Conservation (phyloP, 805 yeast species). For the Kluyveromyces lactis region DNA sequence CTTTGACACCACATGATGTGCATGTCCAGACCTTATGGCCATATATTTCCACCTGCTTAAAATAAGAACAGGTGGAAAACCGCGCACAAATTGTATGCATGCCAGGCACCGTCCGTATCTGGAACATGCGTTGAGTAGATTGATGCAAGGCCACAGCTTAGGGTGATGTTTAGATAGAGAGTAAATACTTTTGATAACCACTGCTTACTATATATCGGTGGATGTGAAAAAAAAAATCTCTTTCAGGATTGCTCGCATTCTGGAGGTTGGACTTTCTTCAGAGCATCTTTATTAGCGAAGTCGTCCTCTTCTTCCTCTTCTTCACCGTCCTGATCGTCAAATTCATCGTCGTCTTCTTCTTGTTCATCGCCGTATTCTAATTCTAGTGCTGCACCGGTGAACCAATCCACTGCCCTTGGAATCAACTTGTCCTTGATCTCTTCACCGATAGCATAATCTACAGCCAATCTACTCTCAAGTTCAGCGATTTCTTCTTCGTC, state of each 20-base stretch:
- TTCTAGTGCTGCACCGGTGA: slow-evolving; percentile 92
- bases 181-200: too few species aligned
- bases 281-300: slow-evolving; percentile 33
- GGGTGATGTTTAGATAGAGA: too few species aligned
- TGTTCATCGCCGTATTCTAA: slow-evolving; percentile 55
- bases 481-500: slow-evolving; percentile 65
- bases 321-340: slow-evolving; percentile 56
- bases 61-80: too few species aligned
- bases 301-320: slow-evolving; percentile 38
- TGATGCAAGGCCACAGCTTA: too few species aligned
- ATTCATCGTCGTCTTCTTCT: slow-evolving; percentile 55
- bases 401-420: slow-evolving; percentile 97
- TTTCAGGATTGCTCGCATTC: slow-evolving; percentile 66
- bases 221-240: too few species aligned
- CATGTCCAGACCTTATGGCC: too few species aligned
- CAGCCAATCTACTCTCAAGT: slow-evolving; percentile 74
- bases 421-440: slow-evolving; percentile 91
- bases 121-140: too few species aligned
- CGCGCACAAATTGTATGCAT: too few species aligned
- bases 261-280: slow-evolving; percentile 53
- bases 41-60: too few species aligned
- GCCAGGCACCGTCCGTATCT: too few species aligned
- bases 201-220: too few species aligned
- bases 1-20: too few species aligned
- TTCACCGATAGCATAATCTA: slow-evolving; percentile 94